phyloP scores from a whole-genome alignment of 345 rosid species.

The Theobroma cacao region DNA sequence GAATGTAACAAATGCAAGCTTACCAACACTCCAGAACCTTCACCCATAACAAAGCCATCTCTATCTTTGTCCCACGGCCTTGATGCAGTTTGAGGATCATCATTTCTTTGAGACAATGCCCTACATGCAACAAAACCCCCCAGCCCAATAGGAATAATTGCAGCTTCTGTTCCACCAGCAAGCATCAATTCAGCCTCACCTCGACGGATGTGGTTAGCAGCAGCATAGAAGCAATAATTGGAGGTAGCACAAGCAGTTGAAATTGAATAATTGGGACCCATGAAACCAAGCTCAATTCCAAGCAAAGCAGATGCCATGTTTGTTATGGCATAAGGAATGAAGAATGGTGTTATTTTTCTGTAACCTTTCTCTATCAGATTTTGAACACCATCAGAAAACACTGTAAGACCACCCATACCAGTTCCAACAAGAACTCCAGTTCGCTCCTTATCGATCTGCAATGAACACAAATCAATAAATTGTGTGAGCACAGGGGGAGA shows the following conservation, averaged over 20 bases:
- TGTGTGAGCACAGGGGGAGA: neutral
- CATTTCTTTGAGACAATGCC: slow-evolving; percentile 96
- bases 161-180: slow-evolving; percentile 99
- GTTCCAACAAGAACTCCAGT: slow-evolving; percentile 98
- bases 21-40: slow-evolving; percentile 97
- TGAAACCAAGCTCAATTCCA: slow-evolving; percentile 91
- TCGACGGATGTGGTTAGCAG: slow-evolving; percentile 98
- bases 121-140: slow-evolving; percentile 98
- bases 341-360: slow-evolving; percentile 84
- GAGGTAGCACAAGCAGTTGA: slow-evolving; percentile 99
- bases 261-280: slow-evolving; percentile 99
- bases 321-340: slow-evolving; percentile 87
- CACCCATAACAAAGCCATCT: slow-evolving; percentile 99
- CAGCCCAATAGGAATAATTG: slow-evolving; percentile 91
- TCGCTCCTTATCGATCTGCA: slow-evolving; percentile 73
- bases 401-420: slow-evolving; percentile 96
- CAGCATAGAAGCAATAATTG: slow-evolving; percentile 94
- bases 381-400: slow-evolving; percentile 84
- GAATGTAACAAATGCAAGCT: slow-evolving; percentile 26
- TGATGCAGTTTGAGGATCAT: slow-evolving; percentile 95
- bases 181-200: slow-evolving; percentile 98
- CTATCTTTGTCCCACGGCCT: slow-evolving; percentile 97
- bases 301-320: slow-evolving; percentile 97
- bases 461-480: neutral
- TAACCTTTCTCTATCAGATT: slow-evolving; percentile 83